Base-by-base conservation (phyloP, 345 rosid genomes). In the Fremontodendron californicum region DNA sequence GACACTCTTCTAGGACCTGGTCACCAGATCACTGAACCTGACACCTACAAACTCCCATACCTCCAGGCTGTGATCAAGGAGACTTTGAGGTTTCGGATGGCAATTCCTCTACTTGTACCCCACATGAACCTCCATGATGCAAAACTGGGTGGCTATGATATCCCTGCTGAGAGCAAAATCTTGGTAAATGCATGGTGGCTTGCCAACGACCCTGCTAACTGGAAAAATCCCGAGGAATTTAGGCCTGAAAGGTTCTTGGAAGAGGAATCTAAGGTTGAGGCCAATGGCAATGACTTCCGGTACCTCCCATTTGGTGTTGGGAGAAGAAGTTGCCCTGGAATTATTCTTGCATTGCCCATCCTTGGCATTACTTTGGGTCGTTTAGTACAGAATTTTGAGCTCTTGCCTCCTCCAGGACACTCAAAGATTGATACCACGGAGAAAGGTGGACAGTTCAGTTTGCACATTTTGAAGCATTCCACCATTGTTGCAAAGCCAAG, bases 81-180 rank as follows among this genome's bases (percentile, higher is more conserved):
- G 79, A 91, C 99, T 4, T 94, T 96, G 48, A 80, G 99, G 23
- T 82, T 93, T 9, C 85, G 99, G 40, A 96, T 93, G 97, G 98
- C 99, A 1, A 96, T 96, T 76, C 99, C 99, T 18, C 92, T 96
- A 1, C 97, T 96, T 15, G 99, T 96, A 18, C 99, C 98, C 0
- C 99, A 96, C 90, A 93, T 96, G 99, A 96, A 96, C 87, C 96
- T 96, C 74, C 77, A 93, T 35, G 97, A 96, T 0, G 99, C 99
- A 31, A 55, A 55, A 23, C 29, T 55, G 12, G 61, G 23, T 21
- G 61, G 61, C 29, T 55, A 81, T 5, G 99, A 96, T 52, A 86
- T 96, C 74, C 99, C 99, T 0, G 99, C 99, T 0, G 99, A 96
- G 83, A 93, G 98, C 94, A 96, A 96, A 48, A 91, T 96, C 84